A percentile compares a stretch with the other conserved stretches of the same genome.
Evolutionary conservation across 352 stramenopile species (phyloP).

Genomic region (Globisporangium radiosum): DNA sequence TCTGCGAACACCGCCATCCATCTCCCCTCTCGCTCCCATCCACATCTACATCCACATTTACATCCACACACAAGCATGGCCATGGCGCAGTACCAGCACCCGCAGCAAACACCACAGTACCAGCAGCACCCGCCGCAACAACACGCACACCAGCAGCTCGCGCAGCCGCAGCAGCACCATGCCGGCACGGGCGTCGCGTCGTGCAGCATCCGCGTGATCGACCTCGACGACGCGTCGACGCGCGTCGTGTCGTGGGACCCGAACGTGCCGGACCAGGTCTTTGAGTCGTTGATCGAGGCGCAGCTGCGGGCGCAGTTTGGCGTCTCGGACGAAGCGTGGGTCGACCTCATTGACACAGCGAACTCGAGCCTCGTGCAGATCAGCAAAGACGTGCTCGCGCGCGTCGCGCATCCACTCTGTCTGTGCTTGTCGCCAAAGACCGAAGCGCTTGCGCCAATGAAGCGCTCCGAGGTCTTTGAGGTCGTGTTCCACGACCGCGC

Average conservation of each 20-base stretch:
- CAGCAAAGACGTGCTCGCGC: constrained; percentile 62
- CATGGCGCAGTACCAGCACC: not conserved
- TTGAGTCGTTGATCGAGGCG: constrained; percentile 73
- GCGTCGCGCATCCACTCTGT: constrained; percentile 52
- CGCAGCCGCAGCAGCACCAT: not conserved
- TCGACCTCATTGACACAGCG: constrained; percentile 78
- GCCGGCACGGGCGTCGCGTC: constrained; percentile 6
- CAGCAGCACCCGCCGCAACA: not conserved
- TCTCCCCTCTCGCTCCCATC: not conserved
- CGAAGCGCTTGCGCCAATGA: constrained; percentile 75
- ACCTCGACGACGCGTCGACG: constrained; percentile 77
- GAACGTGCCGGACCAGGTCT: constrained; percentile 74
- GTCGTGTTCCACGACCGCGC: constrained; percentile 62
- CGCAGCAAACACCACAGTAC: not conserved
- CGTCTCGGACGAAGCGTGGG: constrained; percentile 80
- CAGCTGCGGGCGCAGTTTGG: constrained; percentile 70
- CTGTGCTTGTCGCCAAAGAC: constrained; percentile 81
- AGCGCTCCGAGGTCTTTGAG: constrained; percentile 73
- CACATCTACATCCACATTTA: not conserved
- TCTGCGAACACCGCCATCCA: not conserved
- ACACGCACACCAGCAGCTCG: not conserved
- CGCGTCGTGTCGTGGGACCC: constrained; percentile 72
- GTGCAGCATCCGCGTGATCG: constrained; percentile 74
- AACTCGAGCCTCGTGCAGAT: constrained; percentile 82
- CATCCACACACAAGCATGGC: not conserved